These are phyloP conservation scores for Carpinus fangiana DNA, from an alignment of 306 rosid genomes.

Conservation along the genomic window DNA sequence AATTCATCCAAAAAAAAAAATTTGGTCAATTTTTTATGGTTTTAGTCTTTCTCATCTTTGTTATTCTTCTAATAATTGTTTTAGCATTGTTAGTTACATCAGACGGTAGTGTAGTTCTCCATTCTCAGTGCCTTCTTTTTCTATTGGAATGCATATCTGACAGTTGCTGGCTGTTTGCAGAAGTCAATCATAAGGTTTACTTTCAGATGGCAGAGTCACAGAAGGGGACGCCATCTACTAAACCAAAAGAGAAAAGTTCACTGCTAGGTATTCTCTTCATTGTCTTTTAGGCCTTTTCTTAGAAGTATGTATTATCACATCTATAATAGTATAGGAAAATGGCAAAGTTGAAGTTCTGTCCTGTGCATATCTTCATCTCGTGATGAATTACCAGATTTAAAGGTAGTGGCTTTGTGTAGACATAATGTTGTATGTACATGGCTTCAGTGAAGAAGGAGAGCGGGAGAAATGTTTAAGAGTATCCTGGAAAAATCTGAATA, in stretches of 20 bases:
- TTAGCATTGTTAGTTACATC: constrained; percentile 13
- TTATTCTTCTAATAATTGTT: not conserved
- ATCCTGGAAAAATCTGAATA: not conserved
- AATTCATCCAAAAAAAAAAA: no score
- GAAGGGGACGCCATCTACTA: constrained; percentile 54
- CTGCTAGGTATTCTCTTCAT: constrained; percentile 52
- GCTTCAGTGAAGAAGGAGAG: not conserved
- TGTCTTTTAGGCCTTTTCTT: constrained; percentile 20
- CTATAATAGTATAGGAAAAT: not conserved
- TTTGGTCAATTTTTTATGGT: not conserved
- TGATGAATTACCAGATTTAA: not conserved
- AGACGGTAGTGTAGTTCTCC: not conserved
- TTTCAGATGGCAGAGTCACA: constrained; percentile 60
- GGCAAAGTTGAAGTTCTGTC: not conserved
- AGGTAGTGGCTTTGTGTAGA: not conserved
- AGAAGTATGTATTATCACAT: constrained; percentile 2
- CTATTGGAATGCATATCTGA: constrained; percentile 17
- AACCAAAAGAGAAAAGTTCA: constrained; percentile 50
- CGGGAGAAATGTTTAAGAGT: not conserved
- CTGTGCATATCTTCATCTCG: not conserved
- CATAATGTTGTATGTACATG: constrained; percentile 4
- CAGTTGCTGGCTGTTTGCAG: constrained; percentile 28
- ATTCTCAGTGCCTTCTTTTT: constrained; percentile 17
- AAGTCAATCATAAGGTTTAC: constrained; percentile 16
- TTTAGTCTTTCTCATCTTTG: not conserved